Conservation (phyloP, 2,329 filamentous ascomycete genomes). For the Didymella exigua region DNA sequence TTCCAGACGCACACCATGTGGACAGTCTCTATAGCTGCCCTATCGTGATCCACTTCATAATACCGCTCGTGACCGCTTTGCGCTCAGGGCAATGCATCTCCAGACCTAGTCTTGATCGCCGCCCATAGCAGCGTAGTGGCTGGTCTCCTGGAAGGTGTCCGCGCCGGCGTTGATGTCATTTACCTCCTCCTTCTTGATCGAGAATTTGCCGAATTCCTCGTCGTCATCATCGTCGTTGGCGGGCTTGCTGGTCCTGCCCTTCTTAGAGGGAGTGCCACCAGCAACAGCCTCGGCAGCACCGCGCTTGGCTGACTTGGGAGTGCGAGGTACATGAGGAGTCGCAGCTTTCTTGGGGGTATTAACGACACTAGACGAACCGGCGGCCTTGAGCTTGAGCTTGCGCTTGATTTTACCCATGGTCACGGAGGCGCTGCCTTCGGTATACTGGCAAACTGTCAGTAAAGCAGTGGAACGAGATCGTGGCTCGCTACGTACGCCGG, state of each 20-base stretch:
- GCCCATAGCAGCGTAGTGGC: neutral
- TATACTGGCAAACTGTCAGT: constrained; percentile 33
- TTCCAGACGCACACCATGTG: too few species aligned
- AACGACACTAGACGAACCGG: neutral
- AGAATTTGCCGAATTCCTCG: constrained; percentile 20
- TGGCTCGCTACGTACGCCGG: constrained; percentile 2
- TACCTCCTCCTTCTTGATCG: constrained; percentile 30
- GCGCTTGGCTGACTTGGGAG: constrained; percentile 26
- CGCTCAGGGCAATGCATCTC: too few species aligned
- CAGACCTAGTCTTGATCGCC: neutral
- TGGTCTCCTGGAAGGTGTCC: neutral
- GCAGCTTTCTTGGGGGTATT: constrained; percentile 31
- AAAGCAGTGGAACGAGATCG: neutral
- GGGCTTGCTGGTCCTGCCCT: constrained; percentile 9
- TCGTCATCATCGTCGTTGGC: constrained; percentile 15
- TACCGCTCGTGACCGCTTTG: too few species aligned
- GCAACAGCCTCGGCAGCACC: constrained; percentile 4
- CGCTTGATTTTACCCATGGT: constrained; percentile 42
- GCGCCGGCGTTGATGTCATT: neutral
- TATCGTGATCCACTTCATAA: too few species aligned
- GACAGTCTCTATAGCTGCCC: too few species aligned
- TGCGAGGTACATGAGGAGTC: neutral
- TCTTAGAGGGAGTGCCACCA: constrained; percentile 23
- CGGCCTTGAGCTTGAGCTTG: constrained; percentile 35
- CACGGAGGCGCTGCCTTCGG: constrained; percentile 29